A percentile compares a stretch with the other conserved stretches of the same genome.
These are phyloP conservation scores for Eutrema heterophyllum DNA, from an alignment of 345 rosid genomes.

Conservation along the genomic window DNA sequence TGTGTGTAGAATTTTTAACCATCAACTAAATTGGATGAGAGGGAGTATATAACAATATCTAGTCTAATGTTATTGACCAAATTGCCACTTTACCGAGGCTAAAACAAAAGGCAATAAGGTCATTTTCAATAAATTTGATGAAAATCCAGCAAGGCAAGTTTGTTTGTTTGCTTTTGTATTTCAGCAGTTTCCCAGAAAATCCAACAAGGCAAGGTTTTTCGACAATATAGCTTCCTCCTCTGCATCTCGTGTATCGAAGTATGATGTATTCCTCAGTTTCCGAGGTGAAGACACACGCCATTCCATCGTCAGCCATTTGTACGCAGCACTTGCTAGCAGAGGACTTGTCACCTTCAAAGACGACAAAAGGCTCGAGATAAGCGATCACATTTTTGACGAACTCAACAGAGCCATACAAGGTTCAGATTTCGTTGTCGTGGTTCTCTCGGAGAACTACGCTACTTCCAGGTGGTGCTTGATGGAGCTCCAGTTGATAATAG, in stretches of 20 bases:
- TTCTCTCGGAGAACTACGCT: slow-evolving; percentile 4
- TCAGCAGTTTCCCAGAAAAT: too few species aligned
- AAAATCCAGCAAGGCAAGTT: too few species aligned
- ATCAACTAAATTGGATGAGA: too few species aligned
- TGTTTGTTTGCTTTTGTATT: too few species aligned
- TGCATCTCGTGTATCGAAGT: neutral
- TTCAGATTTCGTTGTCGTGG: neutral
- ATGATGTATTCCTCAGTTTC: slow-evolving; percentile 17
- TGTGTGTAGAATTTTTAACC: too few species aligned
- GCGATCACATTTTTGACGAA: neutral
- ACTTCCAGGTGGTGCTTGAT: slow-evolving; percentile 14
- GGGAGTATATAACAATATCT: too few species aligned
- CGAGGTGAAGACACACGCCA: neutral
- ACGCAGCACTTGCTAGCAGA: neutral
- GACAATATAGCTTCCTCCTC: neutral
- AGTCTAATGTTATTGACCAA: too few species aligned
- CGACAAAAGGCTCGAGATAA: neutral
- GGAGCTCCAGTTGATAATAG: slow-evolving; percentile 13
- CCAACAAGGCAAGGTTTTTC: too few species aligned
- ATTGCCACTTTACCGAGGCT: too few species aligned
- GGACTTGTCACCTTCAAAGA: slow-evolving; percentile 7
- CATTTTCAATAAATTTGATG: too few species aligned
- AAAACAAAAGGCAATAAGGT: too few species aligned
- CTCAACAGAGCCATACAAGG: neutral
- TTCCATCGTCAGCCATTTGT: neutral